Conservation (phyloP, 148 eudicot genomes). For the Amaranthus palmeri region DNA sequence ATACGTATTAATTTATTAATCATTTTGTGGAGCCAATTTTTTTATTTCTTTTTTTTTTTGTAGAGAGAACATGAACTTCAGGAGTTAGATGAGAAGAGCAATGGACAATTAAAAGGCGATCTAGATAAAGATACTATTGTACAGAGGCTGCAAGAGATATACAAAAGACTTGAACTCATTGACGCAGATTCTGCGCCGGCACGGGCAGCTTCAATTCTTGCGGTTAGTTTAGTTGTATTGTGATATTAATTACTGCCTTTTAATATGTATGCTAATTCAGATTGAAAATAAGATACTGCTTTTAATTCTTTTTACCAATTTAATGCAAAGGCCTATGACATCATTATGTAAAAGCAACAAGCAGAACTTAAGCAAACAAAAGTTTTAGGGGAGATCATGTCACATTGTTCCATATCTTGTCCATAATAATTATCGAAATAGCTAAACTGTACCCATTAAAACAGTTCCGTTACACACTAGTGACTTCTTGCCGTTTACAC, state of each 20-base stretch:
- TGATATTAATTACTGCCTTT: slow-evolving; percentile 1
- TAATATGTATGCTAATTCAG: neutral
- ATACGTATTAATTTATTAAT: too few species aligned
- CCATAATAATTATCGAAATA: too few species aligned
- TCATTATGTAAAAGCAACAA: too few species aligned
- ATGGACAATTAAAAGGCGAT: slow-evolving; percentile 39
- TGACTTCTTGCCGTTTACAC: neutral
- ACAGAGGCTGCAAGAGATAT: slow-evolving; percentile 75
- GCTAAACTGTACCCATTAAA: too few species aligned
- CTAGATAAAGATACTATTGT: slow-evolving; percentile 49
- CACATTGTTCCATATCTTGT: too few species aligned
- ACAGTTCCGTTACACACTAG: too few species aligned
- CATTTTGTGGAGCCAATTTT: too few species aligned
- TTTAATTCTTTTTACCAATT: too few species aligned
- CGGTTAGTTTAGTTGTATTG: slow-evolving; percentile 47
- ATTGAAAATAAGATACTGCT: too few species aligned
- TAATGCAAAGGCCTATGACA: too few species aligned
- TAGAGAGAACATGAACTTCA: slow-evolving; percentile 67
- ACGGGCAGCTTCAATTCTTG: slow-evolving; percentile 94
- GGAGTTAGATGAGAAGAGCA: slow-evolving; percentile 46
- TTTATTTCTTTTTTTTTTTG: slow-evolving; percentile 9
- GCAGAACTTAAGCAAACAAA: too few species aligned
- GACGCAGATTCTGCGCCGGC: slow-evolving; percentile 97
- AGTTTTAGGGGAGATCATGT: too few species aligned
- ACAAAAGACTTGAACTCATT: slow-evolving; percentile 87